Evolutionary conservation across 1,284 basidiomycete species (phyloP).

Genomic region (Cutaneotrichosporon daszewskae): DNA sequence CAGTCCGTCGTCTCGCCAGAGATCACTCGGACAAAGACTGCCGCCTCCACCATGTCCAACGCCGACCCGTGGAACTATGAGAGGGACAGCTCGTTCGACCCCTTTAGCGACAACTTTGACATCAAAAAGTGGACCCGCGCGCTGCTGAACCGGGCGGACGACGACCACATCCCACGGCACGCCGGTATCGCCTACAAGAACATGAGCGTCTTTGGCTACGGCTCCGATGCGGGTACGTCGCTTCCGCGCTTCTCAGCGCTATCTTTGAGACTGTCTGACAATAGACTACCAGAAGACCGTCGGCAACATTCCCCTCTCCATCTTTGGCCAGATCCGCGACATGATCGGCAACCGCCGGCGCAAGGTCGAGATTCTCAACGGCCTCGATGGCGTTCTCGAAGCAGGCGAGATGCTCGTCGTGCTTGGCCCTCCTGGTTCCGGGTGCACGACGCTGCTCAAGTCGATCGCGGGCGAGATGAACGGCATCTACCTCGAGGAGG

Average conservation of each 20-base stretch:
- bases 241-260: too few relatives aligned
- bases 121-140: constrained; percentile 47
- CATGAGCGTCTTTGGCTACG: constrained; percentile 50
- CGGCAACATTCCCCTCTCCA: constrained; percentile 47
- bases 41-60: background rate
- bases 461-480: constrained; percentile 55
- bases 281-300: constrained; percentile 53
- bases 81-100: constrained; percentile 46
- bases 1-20: constrained; percentile 14
- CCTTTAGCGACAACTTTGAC: constrained; percentile 47
- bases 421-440: constrained; percentile 59
- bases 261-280: too few relatives aligned
- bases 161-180: constrained; percentile 39
- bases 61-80: constrained; percentile 31
- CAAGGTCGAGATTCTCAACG: constrained; percentile 51
- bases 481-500: constrained; percentile 49
- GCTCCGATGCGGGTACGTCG: constrained; percentile 45
- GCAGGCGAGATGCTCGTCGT: constrained; percentile 55
- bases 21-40: background rate
- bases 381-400: constrained; percentile 49
- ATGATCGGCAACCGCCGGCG: constrained; percentile 42
- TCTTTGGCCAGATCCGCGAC: constrained; percentile 38
- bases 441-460: constrained; percentile 56
- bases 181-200: constrained; percentile 51
- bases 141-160: constrained; percentile 31